Base-by-base conservation (phyloP, 495 filamentous ascomycete species). In the Aspergillus egyptiacus region DNA sequence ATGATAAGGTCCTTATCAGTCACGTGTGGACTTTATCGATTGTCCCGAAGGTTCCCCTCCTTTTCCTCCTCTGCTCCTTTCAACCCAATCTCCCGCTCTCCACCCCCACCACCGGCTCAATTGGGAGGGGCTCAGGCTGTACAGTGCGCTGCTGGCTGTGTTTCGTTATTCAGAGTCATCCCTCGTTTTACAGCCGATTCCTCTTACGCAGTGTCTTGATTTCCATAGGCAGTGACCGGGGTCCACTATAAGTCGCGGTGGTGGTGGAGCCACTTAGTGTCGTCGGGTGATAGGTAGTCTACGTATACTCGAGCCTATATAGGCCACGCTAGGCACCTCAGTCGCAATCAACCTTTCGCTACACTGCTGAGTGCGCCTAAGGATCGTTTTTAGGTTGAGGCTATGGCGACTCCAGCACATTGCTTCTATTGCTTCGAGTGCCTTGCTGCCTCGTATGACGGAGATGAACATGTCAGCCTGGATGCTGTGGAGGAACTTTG, bases 341-440 rank as follows among this genome's bases (percentile, higher is more conserved):
- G 28, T 44, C 17, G 17, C 41, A 44, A 31, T 19, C 28, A n/a
- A 31, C 9, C 3, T 30, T 15, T 18, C 8, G 9, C 11, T n/a
- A 14, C 11, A 15, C 11, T n/a, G 7, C 11, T 14, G 28, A 36
- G 20, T 24, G 22, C 13, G 25, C 5, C 14, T 9, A 22, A 19
- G 1, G 13, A 14, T 38, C 3, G 14, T 22, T 15, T 19, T 28
- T 40, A 19, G 5, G 15, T 39, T 14, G 13, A 35, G 35, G 47
- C 34, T 17, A 98, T 96, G 91, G 90, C 93, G 20, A 84, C 82
- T 32, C 62, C 77, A 39, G 82, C 82, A 33, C 91, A 96, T 57
- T 96, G 91, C 62, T 82, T 87, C 50, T 94, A 82, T 68, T 95
- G 89, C 70, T 96, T 97, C 75, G 91, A 98, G 66, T 70, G 72